A percentile compares a stretch with the other conserved stretches of the same genome.
These are phyloP conservation scores for Elasticomyces elasticus DNA, from an alignment of 495 filamentous ascomycete genomes.

Conservation along the genomic window DNA sequence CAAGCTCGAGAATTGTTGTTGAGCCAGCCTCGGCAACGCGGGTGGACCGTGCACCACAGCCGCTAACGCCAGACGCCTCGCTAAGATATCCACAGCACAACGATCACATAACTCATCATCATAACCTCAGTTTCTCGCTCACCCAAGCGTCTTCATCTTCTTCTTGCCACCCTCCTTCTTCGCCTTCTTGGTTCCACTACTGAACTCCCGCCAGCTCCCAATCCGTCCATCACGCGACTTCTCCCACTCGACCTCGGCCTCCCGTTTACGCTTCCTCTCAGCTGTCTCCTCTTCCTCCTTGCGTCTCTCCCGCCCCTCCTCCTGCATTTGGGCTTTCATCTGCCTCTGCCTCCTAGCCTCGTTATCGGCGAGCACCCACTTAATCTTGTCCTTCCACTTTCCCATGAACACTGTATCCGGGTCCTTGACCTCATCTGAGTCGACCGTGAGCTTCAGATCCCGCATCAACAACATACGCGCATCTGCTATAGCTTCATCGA, in stretches of 20 bases:
- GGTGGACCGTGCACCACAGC: no score
- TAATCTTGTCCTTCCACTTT: conserved; percentile 87
- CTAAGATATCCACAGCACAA: not conserved
- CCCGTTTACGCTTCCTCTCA: conserved; percentile 80
- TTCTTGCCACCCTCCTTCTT: not conserved
- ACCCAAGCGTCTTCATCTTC: conserved; percentile 15
- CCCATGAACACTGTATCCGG: conserved; percentile 60
- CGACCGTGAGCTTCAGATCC: conserved; percentile 82
- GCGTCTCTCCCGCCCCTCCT: conserved; percentile 86
- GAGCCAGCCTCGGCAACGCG: no score
- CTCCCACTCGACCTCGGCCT: conserved; percentile 91
- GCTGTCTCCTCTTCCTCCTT: conserved; percentile 81
- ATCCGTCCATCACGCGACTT: conserved; percentile 82
- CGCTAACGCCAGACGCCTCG: conserved; percentile 4
- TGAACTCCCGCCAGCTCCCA: conserved; percentile 88
- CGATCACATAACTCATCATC: not conserved
- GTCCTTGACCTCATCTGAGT: conserved; percentile 69
- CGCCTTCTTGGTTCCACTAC: conserved; percentile 43
- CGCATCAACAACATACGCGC: conserved; percentile 89
- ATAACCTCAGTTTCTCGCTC: not conserved
- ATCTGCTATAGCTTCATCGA: conserved; percentile 93
- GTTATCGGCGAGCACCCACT: conserved; percentile 82
- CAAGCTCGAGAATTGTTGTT: no score
- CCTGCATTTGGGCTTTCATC: conserved; percentile 87
- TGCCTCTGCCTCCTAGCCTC: conserved; percentile 76